Conservation (phyloP, 106 monocot genomes). For the Amphibolis antarctica region DNA sequence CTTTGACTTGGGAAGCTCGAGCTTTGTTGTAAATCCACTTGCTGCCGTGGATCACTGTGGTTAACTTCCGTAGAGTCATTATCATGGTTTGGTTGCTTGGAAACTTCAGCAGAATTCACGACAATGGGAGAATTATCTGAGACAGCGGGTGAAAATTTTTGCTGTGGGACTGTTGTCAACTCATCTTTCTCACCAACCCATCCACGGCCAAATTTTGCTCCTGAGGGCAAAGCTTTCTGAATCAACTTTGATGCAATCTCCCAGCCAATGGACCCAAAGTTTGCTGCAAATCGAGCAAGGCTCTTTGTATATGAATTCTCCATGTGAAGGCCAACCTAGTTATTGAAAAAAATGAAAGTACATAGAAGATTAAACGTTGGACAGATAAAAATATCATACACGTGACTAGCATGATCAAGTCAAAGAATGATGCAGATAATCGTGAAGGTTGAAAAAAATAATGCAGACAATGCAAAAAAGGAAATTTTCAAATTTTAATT, state of each 20-base stretch:
- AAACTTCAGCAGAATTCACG: no score
- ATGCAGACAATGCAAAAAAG: no score
- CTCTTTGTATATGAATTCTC: slow-evolving; percentile 71
- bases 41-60: no score
- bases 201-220: slow-evolving; percentile 65
- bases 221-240: slow-evolving; percentile 46
- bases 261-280: slow-evolving; percentile 70
- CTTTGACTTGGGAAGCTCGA: background rate
- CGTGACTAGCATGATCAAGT: background rate
- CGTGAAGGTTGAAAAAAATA: no score
- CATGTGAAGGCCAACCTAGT: slow-evolving; percentile 56
- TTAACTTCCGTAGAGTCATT: no score
- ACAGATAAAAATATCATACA: background rate
- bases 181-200: slow-evolving; percentile 61
- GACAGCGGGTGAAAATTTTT: background rate
- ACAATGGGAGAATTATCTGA: no score
- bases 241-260: slow-evolving; percentile 43
- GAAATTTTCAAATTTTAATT: no score
- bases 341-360: background rate
- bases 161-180: background rate
- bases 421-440: no score
- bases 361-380: background rate
- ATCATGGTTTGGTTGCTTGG: no score
- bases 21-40: no score
- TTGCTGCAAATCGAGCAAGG: slow-evolving; percentile 73